These are phyloP conservation scores for Phialophora macrospora DNA, from an alignment of 2,329 filamentous ascomycete genomes.

Conservation along the genomic window DNA sequence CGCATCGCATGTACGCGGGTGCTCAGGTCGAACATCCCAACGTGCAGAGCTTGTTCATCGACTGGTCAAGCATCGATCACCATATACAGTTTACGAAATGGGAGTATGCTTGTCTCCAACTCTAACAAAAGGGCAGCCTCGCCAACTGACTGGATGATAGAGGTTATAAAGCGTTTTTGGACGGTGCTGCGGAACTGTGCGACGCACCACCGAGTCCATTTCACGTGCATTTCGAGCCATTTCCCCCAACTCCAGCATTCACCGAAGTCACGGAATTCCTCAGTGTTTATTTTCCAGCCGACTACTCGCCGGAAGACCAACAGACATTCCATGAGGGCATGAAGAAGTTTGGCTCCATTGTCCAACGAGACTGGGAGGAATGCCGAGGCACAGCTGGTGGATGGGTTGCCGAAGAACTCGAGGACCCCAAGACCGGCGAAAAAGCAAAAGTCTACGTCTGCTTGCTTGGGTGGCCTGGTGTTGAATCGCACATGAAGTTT, in stretches of 20 bases:
- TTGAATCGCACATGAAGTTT: constrained; percentile 48
- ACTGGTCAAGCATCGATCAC: constrained; percentile 40
- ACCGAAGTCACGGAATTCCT: constrained; percentile 39
- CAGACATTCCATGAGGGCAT: constrained; percentile 30
- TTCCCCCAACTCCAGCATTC: constrained; percentile 37
- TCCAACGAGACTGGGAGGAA: constrained; percentile 31
- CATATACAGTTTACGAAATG: constrained; percentile 40
- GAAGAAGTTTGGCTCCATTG: constrained; percentile 29
- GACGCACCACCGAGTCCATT: constrained; percentile 20
- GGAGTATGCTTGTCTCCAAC: constrained; percentile 26
- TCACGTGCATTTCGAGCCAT: constrained; percentile 39
- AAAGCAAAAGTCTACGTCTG: constrained; percentile 40
- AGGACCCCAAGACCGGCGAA: constrained; percentile 42
- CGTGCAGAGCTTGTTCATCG: constrained; percentile 38
- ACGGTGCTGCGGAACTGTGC: constrained; percentile 7
- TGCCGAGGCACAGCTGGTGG: constrained; percentile 35
- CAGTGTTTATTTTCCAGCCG: constrained; percentile 35
- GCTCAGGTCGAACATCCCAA: constrained; percentile 39
- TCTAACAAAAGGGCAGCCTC: background rate
- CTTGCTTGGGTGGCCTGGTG: constrained; percentile 48
- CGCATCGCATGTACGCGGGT: constrained; percentile 37
- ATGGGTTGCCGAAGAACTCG: constrained; percentile 41
- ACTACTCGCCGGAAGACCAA: constrained; percentile 35
- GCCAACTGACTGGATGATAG: constrained; percentile 11
- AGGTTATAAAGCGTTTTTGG: constrained; percentile 23